These are phyloP conservation scores for Talaromyces sp. DNA, from an alignment of 2,329 filamentous ascomycete species.

Conservation along the genomic window DNA sequence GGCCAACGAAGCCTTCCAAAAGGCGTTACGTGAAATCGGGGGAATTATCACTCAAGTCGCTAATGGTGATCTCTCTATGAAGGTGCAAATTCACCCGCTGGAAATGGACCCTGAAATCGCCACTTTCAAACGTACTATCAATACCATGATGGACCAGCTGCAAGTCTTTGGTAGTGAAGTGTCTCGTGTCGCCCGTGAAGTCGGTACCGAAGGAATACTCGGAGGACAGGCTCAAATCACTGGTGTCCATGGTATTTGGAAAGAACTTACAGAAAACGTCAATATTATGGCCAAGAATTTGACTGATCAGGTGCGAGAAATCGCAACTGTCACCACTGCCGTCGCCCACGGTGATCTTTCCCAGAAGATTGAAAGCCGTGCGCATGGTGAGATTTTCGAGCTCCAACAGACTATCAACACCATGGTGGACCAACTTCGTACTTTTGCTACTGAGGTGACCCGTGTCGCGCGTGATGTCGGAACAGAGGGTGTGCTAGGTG, in stretches of 20 bases:
- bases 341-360: conserved; percentile 72
- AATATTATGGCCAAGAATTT: conserved; percentile 75
- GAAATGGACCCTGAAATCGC: conserved; percentile 96
- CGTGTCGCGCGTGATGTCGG: conserved; percentile 74
- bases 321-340: conserved; percentile 73
- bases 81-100: conserved; percentile 83
- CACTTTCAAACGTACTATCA: conserved; percentile 90
- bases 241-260: conserved; percentile 89
- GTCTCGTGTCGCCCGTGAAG: conserved; percentile 81
- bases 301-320: conserved; percentile 72
- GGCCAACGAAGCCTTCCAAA: conserved; percentile 97
- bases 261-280: conserved; percentile 80
- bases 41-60: conserved; percentile 96
- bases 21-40: conserved; percentile 91
- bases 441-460: conserved; percentile 74
- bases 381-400: conserved; percentile 69
- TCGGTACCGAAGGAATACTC: conserved; percentile 84
- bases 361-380: conserved; percentile 71
- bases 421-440: conserved; percentile 76
- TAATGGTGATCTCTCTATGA: conserved; percentile 84
- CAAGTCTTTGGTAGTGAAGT: conserved; percentile 91
- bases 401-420: conserved; percentile 78
- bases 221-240: conserved; percentile 85
- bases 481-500: conserved; percentile 72
- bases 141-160: conserved; percentile 93